Evolutionary conservation across 2,329 filamentous ascomycete species (phyloP), one percentile per base, ranked within the genome.

Genomic region (Colletotrichum sp.): DNA sequence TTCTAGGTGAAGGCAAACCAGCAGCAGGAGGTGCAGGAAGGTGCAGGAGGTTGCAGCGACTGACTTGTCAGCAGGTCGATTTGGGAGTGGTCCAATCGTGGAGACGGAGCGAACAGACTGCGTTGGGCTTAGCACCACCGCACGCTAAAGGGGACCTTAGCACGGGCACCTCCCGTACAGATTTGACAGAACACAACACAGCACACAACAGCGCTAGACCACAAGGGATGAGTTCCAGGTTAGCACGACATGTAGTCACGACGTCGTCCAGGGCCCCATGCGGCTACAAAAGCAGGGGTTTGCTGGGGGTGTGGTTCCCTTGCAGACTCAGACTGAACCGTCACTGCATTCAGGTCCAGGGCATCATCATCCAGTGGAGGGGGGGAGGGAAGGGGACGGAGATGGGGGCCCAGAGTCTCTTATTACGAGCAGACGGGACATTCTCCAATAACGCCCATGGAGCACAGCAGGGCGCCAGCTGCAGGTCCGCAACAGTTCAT

Each of bases 251-350:
- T 62, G 72, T 71, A 68, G 62, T 56, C 64, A 65, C 56, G 38
- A 75, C 69, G 32, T 67, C 32, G 56, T 34, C 52, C 56, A 75
- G 70, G 70, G 56, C 56, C 65, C 73, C 73, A 75, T 75, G 73
- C 70, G 28, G 72, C 26, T n/a, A 34, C 55, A 56, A 26, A 71
- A 67, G 70, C 73, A 75, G 70, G 73, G 72, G 60, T 12, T 8
- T 18, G 56, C 38, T 34, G 34, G 52, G 68, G 38, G 26, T 62
- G 21, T 32, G 28, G 38, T 58, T 52, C 62, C 66, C 55, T 69
- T 69, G 55, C 55, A 61, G 55, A 43, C 55, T 21, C 43, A 52
- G 43, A 52, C n/a, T 52, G n/a, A 36, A n/a, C 18, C 43, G n/a
- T 52, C 43, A 52, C 43, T 48, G 43, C 43, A 48, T 21, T 48